Conservation (phyloP, 2,329 filamentous ascomycete genomes). For the Penicillium aurantiogriseum region DNA sequence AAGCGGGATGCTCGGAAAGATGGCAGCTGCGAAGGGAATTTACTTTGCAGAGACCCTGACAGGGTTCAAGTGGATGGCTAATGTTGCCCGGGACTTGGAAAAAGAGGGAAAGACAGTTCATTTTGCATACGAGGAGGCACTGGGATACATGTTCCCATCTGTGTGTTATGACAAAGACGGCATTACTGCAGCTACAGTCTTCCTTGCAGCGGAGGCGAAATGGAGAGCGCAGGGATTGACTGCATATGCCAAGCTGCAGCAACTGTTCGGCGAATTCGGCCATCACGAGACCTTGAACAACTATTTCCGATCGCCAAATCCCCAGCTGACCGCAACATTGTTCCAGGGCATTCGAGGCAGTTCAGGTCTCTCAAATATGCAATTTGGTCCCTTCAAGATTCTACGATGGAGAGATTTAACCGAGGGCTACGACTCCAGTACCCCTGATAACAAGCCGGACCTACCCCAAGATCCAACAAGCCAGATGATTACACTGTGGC, state of each 20-base stretch:
- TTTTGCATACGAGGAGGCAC: conserved; percentile 64
- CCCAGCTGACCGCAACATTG: conserved; percentile 52
- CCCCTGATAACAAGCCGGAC: conserved; percentile 51
- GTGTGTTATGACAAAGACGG: conserved; percentile 66
- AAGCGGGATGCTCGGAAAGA: conserved; percentile 59
- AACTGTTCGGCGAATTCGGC: conserved; percentile 58
- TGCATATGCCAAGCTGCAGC: conserved; percentile 56
- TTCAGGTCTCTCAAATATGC: conserved; percentile 43
- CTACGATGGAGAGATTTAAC: conserved; percentile 63
- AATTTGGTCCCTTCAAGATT: conserved; percentile 54
- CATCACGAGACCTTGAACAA: conserved; percentile 64
- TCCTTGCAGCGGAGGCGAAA: conserved; percentile 54
- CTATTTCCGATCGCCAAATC: conserved; percentile 60
- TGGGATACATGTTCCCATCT: conserved; percentile 65
- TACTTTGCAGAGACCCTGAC: conserved; percentile 62
- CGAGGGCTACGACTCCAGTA: conserved; percentile 58
- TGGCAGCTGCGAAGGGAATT: conserved; percentile 56
- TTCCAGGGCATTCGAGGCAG: conserved; percentile 55
- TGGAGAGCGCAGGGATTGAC: conserved; percentile 55
- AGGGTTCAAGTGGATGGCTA: conserved; percentile 68
- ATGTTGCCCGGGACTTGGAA: conserved; percentile 55
- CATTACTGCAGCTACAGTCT: conserved; percentile 59
- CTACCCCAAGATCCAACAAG: conserved; percentile 57
- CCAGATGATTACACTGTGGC: conserved; percentile 64
- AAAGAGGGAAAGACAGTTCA: conserved; percentile 50